Percentiles rank a stretch among this genome's conserved stretches.
phyloP scores from a whole-genome alignment of 2,329 filamentous ascomycete species.

The Calycina marina region DNA sequence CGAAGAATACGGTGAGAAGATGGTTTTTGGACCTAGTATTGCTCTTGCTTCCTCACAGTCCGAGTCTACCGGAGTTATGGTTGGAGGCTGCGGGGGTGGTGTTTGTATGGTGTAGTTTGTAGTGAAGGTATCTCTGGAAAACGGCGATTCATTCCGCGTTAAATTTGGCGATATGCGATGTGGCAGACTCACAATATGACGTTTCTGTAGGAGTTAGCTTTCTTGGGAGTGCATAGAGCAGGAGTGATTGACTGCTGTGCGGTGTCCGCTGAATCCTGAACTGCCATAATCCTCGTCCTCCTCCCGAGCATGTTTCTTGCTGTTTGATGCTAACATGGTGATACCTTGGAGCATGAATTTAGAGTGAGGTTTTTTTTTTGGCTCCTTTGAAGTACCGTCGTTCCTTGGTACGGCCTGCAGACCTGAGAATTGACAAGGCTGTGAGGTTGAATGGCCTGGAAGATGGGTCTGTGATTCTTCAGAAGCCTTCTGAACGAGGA shows the following conservation, averaged over 20 bases:
- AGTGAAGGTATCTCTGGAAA: slow-evolving; percentile 5
- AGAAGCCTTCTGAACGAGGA: no score
- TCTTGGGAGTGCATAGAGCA: background rate
- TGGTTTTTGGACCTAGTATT: slow-evolving; percentile 13
- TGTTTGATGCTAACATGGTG: slow-evolving; percentile 5
- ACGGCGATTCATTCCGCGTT: slow-evolving; percentile 9
- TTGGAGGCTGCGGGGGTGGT: slow-evolving; percentile 15
- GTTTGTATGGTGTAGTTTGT: slow-evolving; percentile 9
- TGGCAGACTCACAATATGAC: slow-evolving; percentile 17
- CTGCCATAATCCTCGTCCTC: slow-evolving; percentile 16
- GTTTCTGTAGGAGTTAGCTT: slow-evolving; percentile 17
- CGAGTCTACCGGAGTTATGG: slow-evolving; percentile 20
- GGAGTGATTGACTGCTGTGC: slow-evolving; percentile 13
- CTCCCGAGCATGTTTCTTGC: slow-evolving; percentile 17
- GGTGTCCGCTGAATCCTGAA: slow-evolving; percentile 20
- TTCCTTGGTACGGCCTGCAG: no score
- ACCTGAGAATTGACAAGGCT: no score
- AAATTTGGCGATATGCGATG: slow-evolving; percentile 16
- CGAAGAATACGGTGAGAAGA: slow-evolving; percentile 16
- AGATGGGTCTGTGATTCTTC: no score
- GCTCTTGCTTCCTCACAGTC: slow-evolving; percentile 17
- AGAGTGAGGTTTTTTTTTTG: no score
- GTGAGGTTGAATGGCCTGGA: no score
- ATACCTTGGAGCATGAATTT: no score
- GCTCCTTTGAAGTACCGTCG: no score